Evolutionary conservation across 192 early-diverging fungal species (phyloP), one percentile per base, ranked within the genome.

Genomic region (Podila clonocystis): DNA sequence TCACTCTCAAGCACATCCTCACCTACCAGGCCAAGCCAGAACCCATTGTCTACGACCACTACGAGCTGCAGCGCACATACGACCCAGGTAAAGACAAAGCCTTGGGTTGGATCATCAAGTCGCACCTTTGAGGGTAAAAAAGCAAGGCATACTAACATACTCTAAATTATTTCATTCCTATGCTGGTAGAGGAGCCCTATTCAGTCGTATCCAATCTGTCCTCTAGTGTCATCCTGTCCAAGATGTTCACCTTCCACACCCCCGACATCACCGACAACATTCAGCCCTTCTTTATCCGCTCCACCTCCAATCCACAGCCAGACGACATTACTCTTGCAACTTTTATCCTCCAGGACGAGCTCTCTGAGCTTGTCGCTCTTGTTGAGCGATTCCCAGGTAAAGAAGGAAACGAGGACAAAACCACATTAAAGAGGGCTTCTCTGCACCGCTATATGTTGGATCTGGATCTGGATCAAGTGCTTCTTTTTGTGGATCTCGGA

Each of bases 301-400:
- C 79, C 9, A 34, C 50, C 3, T 59, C 71, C 5, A 82, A 62
- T 24, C 89, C 87, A 24, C 61, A 65, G 5, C 58, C 52, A 20
- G 76, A 87, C 17, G 86, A 88, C 45, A 82, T 90, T 22, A 82
- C 89, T 1, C 65, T 86, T 1, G 83, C 79, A n/a, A 86, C 87
- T 6, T 83, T 84, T 58, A 74, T 87, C 5, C 86, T 84, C 48
- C 72, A 78, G 49, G 80, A 86, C 50, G 70, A 78, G 19, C 82
- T 84, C 62, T 80, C 80, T 28, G 86, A 87, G 48, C 58, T 90
- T 55, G 73, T 66, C n/a, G 60, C 67, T 33, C 69, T 90, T 36
- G 83, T 85, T 17, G 85, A 85, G 38, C 69, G 74, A 45, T 90
- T 86, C 76, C 72, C 87, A 80, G 89, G 89, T 88, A 70, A 72